Evolutionary conservation across 768 basidiomycete genomes (phyloP).

Genomic region (Pleurotus sapidus): DNA sequence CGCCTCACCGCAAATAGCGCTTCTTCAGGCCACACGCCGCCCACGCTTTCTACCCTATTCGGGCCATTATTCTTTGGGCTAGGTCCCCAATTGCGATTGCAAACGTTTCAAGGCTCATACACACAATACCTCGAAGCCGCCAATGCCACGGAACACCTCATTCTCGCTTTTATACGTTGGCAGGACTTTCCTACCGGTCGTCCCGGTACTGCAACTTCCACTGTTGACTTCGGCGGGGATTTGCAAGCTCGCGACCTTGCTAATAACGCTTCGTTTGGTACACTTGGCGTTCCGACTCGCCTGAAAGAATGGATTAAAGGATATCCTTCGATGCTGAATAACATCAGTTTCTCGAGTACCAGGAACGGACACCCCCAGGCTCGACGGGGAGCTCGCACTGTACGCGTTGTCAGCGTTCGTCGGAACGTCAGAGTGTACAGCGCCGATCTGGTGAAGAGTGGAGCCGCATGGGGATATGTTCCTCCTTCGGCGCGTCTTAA

Average conservation of each 20-base stretch:
- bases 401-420: conserved; percentile 74
- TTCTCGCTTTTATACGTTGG: conserved; percentile 88
- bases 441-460: conserved; percentile 74
- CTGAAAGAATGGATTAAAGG: conserved; percentile 90
- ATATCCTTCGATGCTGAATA: conserved; percentile 76
- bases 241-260: conserved; percentile 11
- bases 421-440: conserved; percentile 88
- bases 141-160: conserved; percentile 87
- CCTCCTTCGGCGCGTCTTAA: conserved; percentile 13
- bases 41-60: conserved; percentile 85
- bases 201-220: conserved; percentile 20
- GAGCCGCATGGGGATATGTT: conserved; percentile 43
- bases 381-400: conserved; percentile 71
- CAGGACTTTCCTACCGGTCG: conserved; percentile 53
- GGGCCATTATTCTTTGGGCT: conserved; percentile 89
- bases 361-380: conserved; percentile 52
- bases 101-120: conserved; percentile 49
- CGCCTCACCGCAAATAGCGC: conserved; percentile 82
- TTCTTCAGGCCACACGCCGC: conserved; percentile 86
- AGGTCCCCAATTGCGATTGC: conserved; percentile 35
- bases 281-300: conserved; percentile 76
- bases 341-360: conserved; percentile 9
- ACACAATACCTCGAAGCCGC: conserved; percentile 75
- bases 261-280: conserved; percentile 34
- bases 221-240: conserved; percentile 16